These are phyloP conservation scores for Wickerhamiella qilinensis DNA, from an alignment of 805 yeast species.

Conservation along the genomic window DNA sequence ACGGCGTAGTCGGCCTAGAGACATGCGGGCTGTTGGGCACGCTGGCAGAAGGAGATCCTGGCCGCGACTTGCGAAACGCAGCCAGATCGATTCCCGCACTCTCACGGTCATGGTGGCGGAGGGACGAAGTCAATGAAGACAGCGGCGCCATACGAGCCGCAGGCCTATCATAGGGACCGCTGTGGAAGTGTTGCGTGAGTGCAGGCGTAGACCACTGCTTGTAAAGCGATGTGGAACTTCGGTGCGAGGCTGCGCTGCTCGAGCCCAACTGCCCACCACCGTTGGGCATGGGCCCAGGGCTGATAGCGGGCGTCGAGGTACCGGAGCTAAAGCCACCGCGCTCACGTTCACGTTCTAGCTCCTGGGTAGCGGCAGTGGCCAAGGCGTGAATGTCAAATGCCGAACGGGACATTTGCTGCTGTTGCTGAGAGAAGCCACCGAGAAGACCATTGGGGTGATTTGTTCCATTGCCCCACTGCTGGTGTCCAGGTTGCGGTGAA, in stretches of 20 bases:
- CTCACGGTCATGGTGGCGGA: background rate
- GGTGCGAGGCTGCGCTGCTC: background rate
- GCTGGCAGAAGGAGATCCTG: constrained; percentile 25
- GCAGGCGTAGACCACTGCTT: constrained; percentile 6
- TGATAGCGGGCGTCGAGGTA: background rate
- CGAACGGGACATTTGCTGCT: constrained; percentile 5
- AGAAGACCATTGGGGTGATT: background rate
- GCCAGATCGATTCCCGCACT: background rate
- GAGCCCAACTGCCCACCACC: too few relatives aligned
- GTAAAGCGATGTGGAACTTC: background rate
- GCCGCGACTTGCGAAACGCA: background rate
- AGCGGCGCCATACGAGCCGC: constrained; percentile 2
- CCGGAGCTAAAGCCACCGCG: background rate
- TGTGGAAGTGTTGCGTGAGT: constrained; percentile 5
- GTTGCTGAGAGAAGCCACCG: background rate
- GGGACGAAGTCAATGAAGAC: background rate
- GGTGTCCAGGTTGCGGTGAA: background rate
- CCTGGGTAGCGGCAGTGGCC: constrained; percentile 31
- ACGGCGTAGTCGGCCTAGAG: constrained; percentile 24
- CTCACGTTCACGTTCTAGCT: constrained; percentile 24
- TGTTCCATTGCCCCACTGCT: background rate
- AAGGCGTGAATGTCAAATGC: constrained; percentile 26
- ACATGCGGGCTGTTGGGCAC: constrained; percentile 29
- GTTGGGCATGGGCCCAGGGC: too few relatives aligned
- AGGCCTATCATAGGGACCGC: constrained; percentile 6